Conservation (phyloP, 495 filamentous ascomycete species). For the Cenococcum geophilum region DNA sequence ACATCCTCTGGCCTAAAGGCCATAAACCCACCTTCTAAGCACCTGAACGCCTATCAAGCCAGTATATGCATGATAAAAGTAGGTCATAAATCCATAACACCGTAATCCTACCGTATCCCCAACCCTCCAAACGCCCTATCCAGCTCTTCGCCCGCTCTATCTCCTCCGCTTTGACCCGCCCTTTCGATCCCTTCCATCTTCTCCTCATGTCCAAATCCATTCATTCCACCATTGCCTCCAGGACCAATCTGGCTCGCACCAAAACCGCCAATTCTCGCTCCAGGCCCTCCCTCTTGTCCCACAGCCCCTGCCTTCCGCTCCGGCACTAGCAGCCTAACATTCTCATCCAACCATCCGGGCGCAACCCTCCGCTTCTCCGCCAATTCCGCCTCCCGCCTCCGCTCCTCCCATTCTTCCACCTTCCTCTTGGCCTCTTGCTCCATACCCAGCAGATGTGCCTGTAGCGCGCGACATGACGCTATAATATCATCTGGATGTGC, state of each 20-base stretch:
- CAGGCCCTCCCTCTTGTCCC: slow-evolving; percentile 15
- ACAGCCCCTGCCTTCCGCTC: slow-evolving; percentile 40
- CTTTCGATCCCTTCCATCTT: slow-evolving; percentile 47
- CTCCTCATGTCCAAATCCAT: slow-evolving; percentile 3
- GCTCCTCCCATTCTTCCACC: slow-evolving; percentile 64
- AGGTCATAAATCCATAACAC: no score
- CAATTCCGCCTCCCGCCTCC: slow-evolving; percentile 67
- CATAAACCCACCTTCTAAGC: no score
- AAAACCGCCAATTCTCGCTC: slow-evolving; percentile 9
- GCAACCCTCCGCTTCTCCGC: slow-evolving; percentile 88
- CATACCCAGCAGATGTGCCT: slow-evolving; percentile 62
- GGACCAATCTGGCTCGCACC: slow-evolving; percentile 2
- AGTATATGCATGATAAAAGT: no score
- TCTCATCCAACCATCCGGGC: slow-evolving; percentile 90
- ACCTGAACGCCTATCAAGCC: no score
- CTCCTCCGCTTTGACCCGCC: slow-evolving; percentile 27
- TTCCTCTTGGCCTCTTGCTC: slow-evolving; percentile 56
- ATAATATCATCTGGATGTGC: slow-evolving; percentile 78
- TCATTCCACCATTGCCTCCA: slow-evolving; percentile 21
- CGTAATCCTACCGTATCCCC: slow-evolving; percentile 21
- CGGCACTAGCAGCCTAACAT: slow-evolving; percentile 77
- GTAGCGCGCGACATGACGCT: slow-evolving; percentile 67
- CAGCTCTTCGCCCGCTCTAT: slow-evolving; percentile 66
- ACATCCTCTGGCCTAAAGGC: no score
- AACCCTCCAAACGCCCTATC: slow-evolving; percentile 83